Base-by-base conservation (phyloP, 257 asterid species). In the Mentha longifolia region DNA sequence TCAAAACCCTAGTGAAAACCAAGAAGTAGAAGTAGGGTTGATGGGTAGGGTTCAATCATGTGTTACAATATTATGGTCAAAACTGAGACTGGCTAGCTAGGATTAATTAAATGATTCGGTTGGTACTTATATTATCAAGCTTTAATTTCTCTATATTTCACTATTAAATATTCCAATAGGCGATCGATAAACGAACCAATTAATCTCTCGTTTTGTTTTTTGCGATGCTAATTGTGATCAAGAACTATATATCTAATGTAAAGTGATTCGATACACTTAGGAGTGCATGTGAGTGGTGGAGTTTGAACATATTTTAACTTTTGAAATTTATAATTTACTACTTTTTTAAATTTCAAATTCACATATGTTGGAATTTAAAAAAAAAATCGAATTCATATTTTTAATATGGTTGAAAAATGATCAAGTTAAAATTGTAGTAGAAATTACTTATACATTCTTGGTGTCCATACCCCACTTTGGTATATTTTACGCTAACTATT, bases 11-110 rank as follows among this genome's bases (percentile, higher is more conserved):
- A 54, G 68, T 10, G 7, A 50, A 65, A 59, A 7, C 43, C 39
- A 51, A 45, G 5, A 3, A 61, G 10, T 1, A 19, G 31, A 49
- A 56, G 5, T 49, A 43, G 56, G 17, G 37, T 28, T 17, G 54
- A 35, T 74, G 47, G 15, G 15, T 41, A n/a, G 45, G 37, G 49
- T 54, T 72, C 74, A 66, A 67, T 54, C 43, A 41, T 77, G 30
- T 57, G 41, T 43, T 46, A 28, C 4, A 0, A 42, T 22, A 56
- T 19, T 71, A 31, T 31, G 78, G 78, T 72, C 78, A 57, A 61
- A 68, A 15, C 10, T 68, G 8, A 54, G 68, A 39, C 15, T 43
- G 5, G 16, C 35, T 52, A 15, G 16, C 35, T 41, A 43, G 71
- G 61, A 19, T 55, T 67, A 35, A 35, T 5, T 61, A 52, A 61